Base-by-base conservation (phyloP, 768 basidiomycete genomes). In the Serendipita sp. region DNA sequence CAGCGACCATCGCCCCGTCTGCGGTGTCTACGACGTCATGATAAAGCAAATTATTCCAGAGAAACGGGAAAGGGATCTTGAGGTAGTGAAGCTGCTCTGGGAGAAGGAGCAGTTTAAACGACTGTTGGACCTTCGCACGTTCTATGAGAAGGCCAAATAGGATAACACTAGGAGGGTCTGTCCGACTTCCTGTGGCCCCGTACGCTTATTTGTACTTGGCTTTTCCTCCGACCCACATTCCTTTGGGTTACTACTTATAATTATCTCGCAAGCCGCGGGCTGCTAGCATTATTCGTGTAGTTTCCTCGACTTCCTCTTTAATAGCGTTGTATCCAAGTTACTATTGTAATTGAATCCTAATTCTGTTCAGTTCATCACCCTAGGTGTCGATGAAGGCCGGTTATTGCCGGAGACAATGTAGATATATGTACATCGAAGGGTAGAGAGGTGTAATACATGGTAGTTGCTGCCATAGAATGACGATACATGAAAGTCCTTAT, bases 1-100 rank as follows among this genome's bases (percentile, higher is more conserved):
- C 3, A 90, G 89, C 7, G 93, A 97, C 75, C 94, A 96, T 74
- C 80, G 89, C 3, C 92, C 94, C 5, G 82, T 98, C 54, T 91
- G 88, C 35, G 86, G 88, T 3, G 88, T 78, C 3, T 92, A 93
- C 72, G 74, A 73, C 62, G 74, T 93, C 44, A 85, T 80, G 56
- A 79, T 93, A 45, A 95, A 94, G 77, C 79, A 75, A 45, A 80
- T 96, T 51, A 74, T 82, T 62, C 77, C 76, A 37, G 84, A 83
- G 10, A 76, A 77, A 67, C 79, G 89, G 70, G 78, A 32, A 8
- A 37, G 4, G 16, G 56, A 60, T 10, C 37, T 60, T 10, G 35
- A 37, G 10, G 37, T n/a, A 11, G 56, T 60, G 5, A 8, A 24
- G 16, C 4, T 1, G 30, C 11, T 60, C 4, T 60, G 56, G 56